phyloP scores from a whole-genome alignment of 208 protist species.

The Balamuthia mandrillaris region DNA sequence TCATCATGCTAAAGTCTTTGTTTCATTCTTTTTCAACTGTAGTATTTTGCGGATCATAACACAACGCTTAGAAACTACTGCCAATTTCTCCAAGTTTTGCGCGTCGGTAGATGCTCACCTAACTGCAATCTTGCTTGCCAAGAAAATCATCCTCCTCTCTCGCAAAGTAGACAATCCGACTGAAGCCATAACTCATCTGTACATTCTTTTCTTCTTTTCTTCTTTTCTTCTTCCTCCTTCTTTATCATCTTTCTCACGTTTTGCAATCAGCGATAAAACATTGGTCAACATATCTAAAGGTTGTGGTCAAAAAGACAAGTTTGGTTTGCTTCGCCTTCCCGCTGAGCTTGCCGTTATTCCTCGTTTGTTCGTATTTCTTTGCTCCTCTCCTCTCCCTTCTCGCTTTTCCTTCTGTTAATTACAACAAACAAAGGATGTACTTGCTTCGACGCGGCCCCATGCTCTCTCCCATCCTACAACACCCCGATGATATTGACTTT shows the following conservation, averaged over 20 bases:
- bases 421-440: background rate
- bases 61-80: background rate
- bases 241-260: background rate
- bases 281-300: background rate
- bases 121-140: background rate
- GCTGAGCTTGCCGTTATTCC: background rate
- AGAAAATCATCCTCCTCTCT: background rate
- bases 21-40: background rate
- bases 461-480: slow-evolving; percentile 25
- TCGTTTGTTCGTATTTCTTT: background rate
- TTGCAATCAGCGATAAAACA: background rate
- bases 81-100: background rate
- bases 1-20: background rate
- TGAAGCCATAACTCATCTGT: background rate
- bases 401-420: background rate
- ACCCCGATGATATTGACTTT: slow-evolving; percentile 27
- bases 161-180: background rate
- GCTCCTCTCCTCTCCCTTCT: background rate
- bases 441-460: background rate
- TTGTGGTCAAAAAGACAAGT: background rate
- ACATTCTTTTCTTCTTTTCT: background rate
- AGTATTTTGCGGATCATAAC: background rate
- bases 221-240: background rate
- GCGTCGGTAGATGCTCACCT: background rate
- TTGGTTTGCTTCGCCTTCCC: background rate